Base-by-base conservation (phyloP, 2,329 filamentous ascomycete genomes). In the Trichoderma citrinoviride region DNA sequence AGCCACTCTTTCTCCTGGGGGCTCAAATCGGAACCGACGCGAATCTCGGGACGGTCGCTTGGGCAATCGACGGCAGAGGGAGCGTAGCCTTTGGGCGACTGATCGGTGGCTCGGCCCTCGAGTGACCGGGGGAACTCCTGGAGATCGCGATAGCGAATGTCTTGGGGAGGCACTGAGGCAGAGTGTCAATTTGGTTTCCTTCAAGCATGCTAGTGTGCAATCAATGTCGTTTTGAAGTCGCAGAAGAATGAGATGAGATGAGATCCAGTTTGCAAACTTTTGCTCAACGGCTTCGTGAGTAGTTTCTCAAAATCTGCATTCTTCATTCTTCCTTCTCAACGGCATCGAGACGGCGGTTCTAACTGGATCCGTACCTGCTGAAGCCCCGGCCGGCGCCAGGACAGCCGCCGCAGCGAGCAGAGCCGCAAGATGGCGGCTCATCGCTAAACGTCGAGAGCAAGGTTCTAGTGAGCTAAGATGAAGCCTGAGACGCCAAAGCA, bases 1-100 rank as follows among this genome's bases (percentile, higher is more conserved):
- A 97, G 81, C 92, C 93, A 97, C 73, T 83, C 79, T 44, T 81
- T 83, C 79, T 97, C 94, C 64, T 89, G 81, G 17, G 80, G 70
- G 3, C 91, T 94, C 10, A 97, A 78, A 6, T 25, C 47, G 40
- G 70, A 68, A 27, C 77, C 76, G 52, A 90, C 91, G 69, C 93
- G 87, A 62, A 96, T 85, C 1, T 80, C 82, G 1, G 93, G 93
- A 50, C 86, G 83, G n/a, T 80, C 80, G 7, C 81, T 78, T 4
- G 93, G 92, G 72, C 93, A 97, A 67, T 84, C 76, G 47, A 91
- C 88, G 6, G 78, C 74, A 40, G 82, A 78, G 0, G 93, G 93
- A 1, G 87, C 85, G 76, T 97, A 97, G 67, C 87, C 86, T 71
- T 72, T 63, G 60, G 77, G 77, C 17, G 77, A 75, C 54, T 74